Evolutionary conservation across 2,329 filamentous ascomycete genomes (phyloP), one percentile per base, ranked within the genome.

Genomic region (Calonectria ilicicola): DNA sequence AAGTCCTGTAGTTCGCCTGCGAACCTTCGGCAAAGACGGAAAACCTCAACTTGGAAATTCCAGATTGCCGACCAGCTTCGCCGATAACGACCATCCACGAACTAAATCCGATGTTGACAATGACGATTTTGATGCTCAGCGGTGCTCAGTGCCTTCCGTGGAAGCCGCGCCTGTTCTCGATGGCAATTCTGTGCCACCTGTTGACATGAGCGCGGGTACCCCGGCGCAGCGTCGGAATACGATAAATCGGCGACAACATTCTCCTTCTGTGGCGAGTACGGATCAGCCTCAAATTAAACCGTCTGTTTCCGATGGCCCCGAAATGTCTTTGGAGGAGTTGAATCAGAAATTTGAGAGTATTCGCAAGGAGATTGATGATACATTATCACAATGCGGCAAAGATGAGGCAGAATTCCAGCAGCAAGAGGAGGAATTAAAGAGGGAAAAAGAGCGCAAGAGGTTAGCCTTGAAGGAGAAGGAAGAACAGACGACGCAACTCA

Each of bases 391-490:
- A 79, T 92, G 94, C 27, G 87, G 88, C 21, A 93, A 91, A 67
- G 94, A 96, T 74, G 92, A 94, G 69, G 91, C 91, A 44, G 94
- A 96, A 65, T 91, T 91, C 72, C 91, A 90, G 75, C 86, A 88
- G n/a, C 85, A 90, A 65, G 85, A 94, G 75, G 89, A 91, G 46
- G 91, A 94, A 53, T 82, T 98, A 38, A 91, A 93, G 67, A 92
- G 92, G 71, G 95, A 98, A 79, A 93, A 95, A 72, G 94, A 97
- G 76, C 90, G 93, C 64, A 92, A 98, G 82, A 93, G 90, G 79
- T 92, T 93, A 74, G 89, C 92, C 23, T 88, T 97, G 67, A 97
- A 94, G 81, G 95, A 98, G 80, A 98, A 97, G 82, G 96, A 98
- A 76, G 95, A 97, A 79, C 94, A 93, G 64, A 98, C 95, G 62